Conservation (phyloP, 83 land plant genomes). For the Isoetes engelmannii region DNA sequence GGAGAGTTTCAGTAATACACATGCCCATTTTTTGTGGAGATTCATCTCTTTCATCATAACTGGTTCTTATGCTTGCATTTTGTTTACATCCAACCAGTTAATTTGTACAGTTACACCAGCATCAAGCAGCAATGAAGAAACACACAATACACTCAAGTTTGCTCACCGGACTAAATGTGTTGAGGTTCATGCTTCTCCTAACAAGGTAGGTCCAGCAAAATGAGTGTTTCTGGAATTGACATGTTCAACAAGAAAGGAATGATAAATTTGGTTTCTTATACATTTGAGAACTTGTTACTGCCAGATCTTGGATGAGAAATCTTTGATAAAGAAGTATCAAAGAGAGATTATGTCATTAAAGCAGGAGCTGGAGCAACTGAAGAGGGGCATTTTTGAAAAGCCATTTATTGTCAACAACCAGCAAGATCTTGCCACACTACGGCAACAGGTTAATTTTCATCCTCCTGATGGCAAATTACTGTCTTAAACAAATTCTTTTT, state of each 20-base stretch:
- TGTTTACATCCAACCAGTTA: neutral
- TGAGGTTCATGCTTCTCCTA: constrained; percentile 15
- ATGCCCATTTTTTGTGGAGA: too few species aligned
- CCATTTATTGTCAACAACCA: constrained; percentile 13
- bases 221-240: neutral
- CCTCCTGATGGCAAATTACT: too few species aligned
- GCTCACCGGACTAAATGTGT: constrained; percentile 14
- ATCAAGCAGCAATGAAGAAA: constrained; percentile 13
- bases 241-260: neutral
- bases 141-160: constrained; percentile 82
- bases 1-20: constrained; percentile 72
- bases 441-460: constrained; percentile 15
- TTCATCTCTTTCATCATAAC: too few species aligned
- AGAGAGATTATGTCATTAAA: neutral
- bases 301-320: neutral
- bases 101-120: constrained; percentile 16
- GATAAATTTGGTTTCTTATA: neutral
- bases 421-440: constrained; percentile 16
- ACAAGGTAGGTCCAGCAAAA: constrained; percentile 6
- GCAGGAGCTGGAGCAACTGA: neutral
- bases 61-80: neutral
- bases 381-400: constrained; percentile 17
- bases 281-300: too few species aligned
- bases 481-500: too few species aligned
- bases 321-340: neutral